Conservation (phyloP, 2,329 filamentous ascomycete genomes). For the Coccinonectria pachysandricola region DNA sequence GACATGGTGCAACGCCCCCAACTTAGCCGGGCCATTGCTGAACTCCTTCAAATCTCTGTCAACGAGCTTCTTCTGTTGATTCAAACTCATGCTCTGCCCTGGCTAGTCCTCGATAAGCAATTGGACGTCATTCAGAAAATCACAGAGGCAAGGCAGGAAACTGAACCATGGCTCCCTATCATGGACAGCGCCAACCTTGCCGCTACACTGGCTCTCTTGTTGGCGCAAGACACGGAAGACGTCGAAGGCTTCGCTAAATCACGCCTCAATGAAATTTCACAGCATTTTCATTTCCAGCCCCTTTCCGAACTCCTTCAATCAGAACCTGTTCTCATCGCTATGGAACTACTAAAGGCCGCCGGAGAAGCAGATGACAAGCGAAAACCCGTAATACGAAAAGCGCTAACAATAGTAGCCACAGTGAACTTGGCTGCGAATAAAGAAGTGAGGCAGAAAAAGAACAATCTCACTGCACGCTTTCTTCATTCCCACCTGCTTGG, state of each 20-base stretch:
- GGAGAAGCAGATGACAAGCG: constrained; percentile 54
- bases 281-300: constrained; percentile 56
- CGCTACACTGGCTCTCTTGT: constrained; percentile 47
- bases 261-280: constrained; percentile 56
- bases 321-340: constrained; percentile 65
- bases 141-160: constrained; percentile 63
- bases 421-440: constrained; percentile 30
- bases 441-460: constrained; percentile 36
- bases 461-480: constrained; percentile 58
- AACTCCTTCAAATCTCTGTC: constrained; percentile 67
- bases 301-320: constrained; percentile 61
- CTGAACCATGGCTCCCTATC: constrained; percentile 46
- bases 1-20: constrained; percentile 75
- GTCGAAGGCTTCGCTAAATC: constrained; percentile 58
- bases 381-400: constrained; percentile 45
- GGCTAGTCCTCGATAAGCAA: constrained; percentile 70
- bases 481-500: constrained; percentile 77
- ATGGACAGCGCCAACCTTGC: constrained; percentile 48
- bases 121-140: constrained; percentile 72
- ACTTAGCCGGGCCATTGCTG: constrained; percentile 68
- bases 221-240: constrained; percentile 46
- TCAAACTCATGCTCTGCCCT: constrained; percentile 74
- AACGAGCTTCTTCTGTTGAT: constrained; percentile 64
- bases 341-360: constrained; percentile 72
- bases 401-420: constrained; percentile 35